Conservation (phyloP, 306 rosid species). For the Rosa lucieae region DNA sequence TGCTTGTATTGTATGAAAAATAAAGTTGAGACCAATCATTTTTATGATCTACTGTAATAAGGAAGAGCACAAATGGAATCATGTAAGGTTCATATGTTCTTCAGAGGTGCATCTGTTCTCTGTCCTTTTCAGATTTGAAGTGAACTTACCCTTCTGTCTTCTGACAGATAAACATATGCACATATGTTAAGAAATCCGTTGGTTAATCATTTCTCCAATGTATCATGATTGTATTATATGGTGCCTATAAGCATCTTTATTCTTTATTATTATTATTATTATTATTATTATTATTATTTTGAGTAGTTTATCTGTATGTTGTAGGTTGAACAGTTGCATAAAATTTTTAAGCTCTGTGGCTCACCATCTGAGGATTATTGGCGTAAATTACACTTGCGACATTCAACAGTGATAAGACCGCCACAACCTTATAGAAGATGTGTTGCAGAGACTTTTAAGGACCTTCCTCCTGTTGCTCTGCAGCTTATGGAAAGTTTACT, state of each 20-base stretch:
- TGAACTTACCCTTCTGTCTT: no score
- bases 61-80: background rate
- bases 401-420: slow-evolving; percentile 68
- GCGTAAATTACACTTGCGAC: slow-evolving; percentile 56
- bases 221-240: background rate
- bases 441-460: slow-evolving; percentile 71
- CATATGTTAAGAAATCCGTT: background rate
- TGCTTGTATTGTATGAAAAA: background rate
- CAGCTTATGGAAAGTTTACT: slow-evolving; percentile 78
- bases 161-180: background rate
- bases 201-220: background rate
- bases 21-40: background rate
- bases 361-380: slow-evolving; percentile 91
- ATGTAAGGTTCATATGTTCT: background rate
- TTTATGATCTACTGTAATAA: background rate
- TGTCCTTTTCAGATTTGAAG: no score
- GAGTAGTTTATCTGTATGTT: slow-evolving; percentile 13
- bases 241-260: slow-evolving; percentile 18
- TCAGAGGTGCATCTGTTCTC: no score
- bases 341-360: slow-evolving; percentile 93
- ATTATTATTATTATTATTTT: background rate
- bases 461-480: slow-evolving; percentile 56
- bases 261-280: background rate
- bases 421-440: slow-evolving; percentile 77
- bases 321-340: slow-evolving; percentile 95